Evolutionary conservation across 768 basidiomycete genomes (phyloP), one percentile per base, ranked within the genome.

Genomic region (Psilocybe sp.): DNA sequence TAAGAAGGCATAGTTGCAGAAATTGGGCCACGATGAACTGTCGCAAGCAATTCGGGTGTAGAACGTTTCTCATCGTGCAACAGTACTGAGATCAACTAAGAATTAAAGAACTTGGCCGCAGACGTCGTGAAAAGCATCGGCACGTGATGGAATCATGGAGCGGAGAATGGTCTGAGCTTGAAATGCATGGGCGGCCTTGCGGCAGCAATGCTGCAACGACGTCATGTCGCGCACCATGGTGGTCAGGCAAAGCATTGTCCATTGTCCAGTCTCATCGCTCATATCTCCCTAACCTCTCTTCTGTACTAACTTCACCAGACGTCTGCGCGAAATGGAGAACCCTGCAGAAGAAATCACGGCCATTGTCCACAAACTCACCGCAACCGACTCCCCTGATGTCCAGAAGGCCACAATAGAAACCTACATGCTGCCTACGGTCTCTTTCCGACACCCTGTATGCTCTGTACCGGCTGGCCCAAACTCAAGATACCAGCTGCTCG

Each of bases 371-470:
- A 69, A 70, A 16, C 61, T 85, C 13, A 76, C 77, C 13, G 70
- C 77, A 11, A 73, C 80, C 0, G 60, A 67, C 19, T 74, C 76
- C 18, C 78, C 82, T 0, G 73, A 79, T 33, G 62, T 74, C 2
- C 78, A 86, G 55, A 71, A 74, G 52, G 61, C 64, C 8, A 67
- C 80, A 0, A 60, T 84, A 13, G 61, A 60, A 11, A 75, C 69
- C 41, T 85, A 81, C 58, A 80, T 80, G 64, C 69, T 74, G 4
- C 63, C 68, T 3, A 76, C 87, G 52, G 82, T 80, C 19, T 72
- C 68, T 2, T 81, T 87, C 60, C 73, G 70, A 36, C 83, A 87
- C 61, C 82, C 85, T 0, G 49, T 86, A 20, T 84, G 76, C 68
- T 61, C 66, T 37, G 75, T 86, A 12, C 47, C 60, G 2, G 64